Percentiles rank a stretch among this genome's conserved stretches.
These are phyloP conservation scores for Kalaharituber pfeilii DNA, from an alignment of 2,329 filamentous ascomycete genomes.

Conservation along the genomic window DNA sequence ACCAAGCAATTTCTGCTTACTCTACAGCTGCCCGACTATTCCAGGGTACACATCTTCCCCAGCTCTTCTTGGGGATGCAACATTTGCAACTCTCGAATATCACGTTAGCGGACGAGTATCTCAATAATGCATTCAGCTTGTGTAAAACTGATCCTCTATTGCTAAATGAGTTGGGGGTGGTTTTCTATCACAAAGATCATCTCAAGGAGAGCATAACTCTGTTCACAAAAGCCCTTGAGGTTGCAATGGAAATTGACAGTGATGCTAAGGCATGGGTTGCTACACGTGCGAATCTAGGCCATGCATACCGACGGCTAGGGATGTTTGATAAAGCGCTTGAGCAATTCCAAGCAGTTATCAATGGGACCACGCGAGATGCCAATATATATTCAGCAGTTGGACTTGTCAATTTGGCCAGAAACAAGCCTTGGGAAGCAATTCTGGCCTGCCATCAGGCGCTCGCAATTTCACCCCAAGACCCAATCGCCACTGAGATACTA, in stretches of 20 bases:
- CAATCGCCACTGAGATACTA: slow-evolving; percentile 55
- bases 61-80: slow-evolving; percentile 95
- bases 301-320: slow-evolving; percentile 60
- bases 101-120: slow-evolving; percentile 80
- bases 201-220: slow-evolving; percentile 57
- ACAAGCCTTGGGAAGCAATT: slow-evolving; percentile 57
- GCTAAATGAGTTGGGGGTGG: slow-evolving; percentile 87
- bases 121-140: slow-evolving; percentile 69
- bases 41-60: slow-evolving; percentile 89
- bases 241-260: slow-evolving; percentile 65
- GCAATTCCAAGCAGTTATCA: slow-evolving; percentile 74
- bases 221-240: slow-evolving; percentile 58
- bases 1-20: slow-evolving; percentile 95
- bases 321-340: slow-evolving; percentile 53
- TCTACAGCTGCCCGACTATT: slow-evolving; percentile 87
- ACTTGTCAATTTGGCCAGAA: slow-evolving; percentile 63
- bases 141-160: slow-evolving; percentile 76
- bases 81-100: slow-evolving; percentile 93
- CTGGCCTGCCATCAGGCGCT: slow-evolving; percentile 69
- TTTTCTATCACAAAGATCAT: slow-evolving; percentile 82
- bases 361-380: slow-evolving; percentile 58
- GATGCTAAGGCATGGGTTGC: slow-evolving; percentile 69
- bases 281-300: slow-evolving; percentile 73
- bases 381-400: slow-evolving; percentile 69
- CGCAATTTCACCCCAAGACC: slow-evolving; percentile 60